These are phyloP conservation scores for Rutstroemia sydowiana DNA, from an alignment of 2,329 filamentous ascomycete genomes.

Conservation along the genomic window DNA sequence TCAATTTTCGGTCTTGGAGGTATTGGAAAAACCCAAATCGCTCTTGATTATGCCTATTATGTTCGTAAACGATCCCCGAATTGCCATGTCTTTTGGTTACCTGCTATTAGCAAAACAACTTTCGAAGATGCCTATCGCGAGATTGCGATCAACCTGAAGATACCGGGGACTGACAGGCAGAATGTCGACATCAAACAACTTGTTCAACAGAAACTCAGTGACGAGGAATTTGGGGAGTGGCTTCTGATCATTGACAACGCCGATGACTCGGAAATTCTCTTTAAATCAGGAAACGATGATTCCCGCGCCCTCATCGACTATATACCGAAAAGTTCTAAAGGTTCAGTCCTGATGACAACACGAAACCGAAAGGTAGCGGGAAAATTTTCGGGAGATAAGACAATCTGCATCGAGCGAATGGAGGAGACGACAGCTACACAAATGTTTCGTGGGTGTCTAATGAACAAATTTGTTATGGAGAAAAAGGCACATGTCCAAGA, in stretches of 20 bases:
- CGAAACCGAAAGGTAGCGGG: neutral
- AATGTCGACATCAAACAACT: constrained; percentile 7
- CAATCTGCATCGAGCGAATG: too few relatives aligned
- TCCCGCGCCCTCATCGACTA: neutral
- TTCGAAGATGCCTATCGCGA: constrained; percentile 21
- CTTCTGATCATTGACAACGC: constrained; percentile 35
- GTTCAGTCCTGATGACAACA: neutral
- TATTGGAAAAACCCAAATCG: constrained; percentile 36
- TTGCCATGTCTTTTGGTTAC: constrained; percentile 39
- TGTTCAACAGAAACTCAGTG: constrained; percentile 8
- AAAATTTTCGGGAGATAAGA: neutral
- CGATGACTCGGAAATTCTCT: constrained; percentile 31
- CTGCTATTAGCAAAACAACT: constrained; percentile 32
- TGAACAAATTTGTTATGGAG: neutral
- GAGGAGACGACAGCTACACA: too few relatives aligned
- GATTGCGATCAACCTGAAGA: constrained; percentile 29
- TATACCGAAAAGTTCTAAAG: neutral
- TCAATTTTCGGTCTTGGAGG: constrained; percentile 35
- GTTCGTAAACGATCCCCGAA: constrained; percentile 29
- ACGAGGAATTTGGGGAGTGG: constrained; percentile 29
- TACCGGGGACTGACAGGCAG: constrained; percentile 10
- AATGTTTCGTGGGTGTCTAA: too few relatives aligned
- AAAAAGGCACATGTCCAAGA: neutral
- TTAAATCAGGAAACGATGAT: constrained; percentile 1
- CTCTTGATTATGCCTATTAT: constrained; percentile 35